Evolutionary conservation across 2,329 filamentous ascomycete genomes (phyloP).

Genomic region (Corynespora cassiicola): DNA sequence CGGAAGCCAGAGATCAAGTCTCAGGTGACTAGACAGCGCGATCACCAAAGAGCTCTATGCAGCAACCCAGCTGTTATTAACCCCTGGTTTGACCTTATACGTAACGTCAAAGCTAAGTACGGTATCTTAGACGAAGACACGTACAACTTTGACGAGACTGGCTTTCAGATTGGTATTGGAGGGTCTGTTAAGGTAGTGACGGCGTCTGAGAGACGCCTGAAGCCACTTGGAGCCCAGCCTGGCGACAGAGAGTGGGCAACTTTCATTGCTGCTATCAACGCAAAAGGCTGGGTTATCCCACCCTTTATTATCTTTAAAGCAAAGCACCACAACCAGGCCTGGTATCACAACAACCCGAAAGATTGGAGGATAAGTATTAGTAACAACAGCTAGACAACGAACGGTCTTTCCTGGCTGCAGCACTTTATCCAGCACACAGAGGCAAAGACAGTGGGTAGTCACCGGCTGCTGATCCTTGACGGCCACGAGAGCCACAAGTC

Average conservation of each 20-base stretch:
- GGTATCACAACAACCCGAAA: conserved; percentile 19
- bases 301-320: conserved; percentile 17
- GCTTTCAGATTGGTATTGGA: conserved; percentile 17
- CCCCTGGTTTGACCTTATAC: conserved; percentile 18
- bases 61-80: conserved; percentile 13
- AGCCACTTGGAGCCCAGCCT: conserved; percentile 10
- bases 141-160: conserved; percentile 18
- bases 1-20: conserved; percentile 13
- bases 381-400: conserved; percentile 42
- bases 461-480: conserved; percentile 47
- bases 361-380: conserved; percentile 35
- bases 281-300: conserved; percentile 12
- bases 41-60: conserved; percentile 15
- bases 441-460: conserved; percentile 23
- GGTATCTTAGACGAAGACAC: conserved; percentile 16
- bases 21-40: conserved; percentile 5
- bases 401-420: conserved; percentile 43
- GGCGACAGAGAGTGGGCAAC: conserved; percentile 20
- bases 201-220: conserved; percentile 6
- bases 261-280: conserved; percentile 14
- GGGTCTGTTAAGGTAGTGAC: conserved; percentile 12
- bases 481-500: conserved; percentile 45
- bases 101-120: conserved; percentile 11
- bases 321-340: conserved; percentile 12
- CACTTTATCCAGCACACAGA: conserved; percentile 42